Conservation (phyloP, 108 stramenopile species). For the Schizochytrium sp. region DNA sequence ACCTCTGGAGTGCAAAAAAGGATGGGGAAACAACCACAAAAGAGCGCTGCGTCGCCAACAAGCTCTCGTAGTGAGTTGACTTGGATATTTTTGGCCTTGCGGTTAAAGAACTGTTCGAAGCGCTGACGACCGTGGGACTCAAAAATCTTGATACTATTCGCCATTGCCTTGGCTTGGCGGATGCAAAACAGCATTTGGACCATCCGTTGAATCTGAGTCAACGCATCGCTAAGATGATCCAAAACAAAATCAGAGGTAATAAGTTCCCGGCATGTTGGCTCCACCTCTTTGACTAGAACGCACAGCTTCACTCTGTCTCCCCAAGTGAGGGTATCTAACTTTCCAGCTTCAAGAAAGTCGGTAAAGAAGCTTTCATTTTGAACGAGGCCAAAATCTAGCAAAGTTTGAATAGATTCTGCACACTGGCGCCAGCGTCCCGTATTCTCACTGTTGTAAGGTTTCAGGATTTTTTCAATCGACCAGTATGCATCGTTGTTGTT, state of each 20-base stretch:
- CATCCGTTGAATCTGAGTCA: not conserved
- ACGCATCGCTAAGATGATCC: slow-evolving; percentile 26
- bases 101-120: slow-evolving; percentile 55
- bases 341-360: not conserved
- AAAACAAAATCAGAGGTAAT: slow-evolving; percentile 41
- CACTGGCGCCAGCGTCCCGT: not conserved
- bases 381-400: slow-evolving; percentile 35
- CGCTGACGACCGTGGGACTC: slow-evolving; percentile 19
- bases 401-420: not conserved
- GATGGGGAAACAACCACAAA: slow-evolving; percentile 29
- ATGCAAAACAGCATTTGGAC: slow-evolving; percentile 47
- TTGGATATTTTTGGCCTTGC: slow-evolving; percentile 17
- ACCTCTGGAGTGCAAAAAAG: slow-evolving; percentile 45
- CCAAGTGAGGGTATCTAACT: not conserved
- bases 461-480: not conserved
- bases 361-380: slow-evolving; percentile 23
- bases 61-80: slow-evolving; percentile 53
- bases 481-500: not conserved
- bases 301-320: slow-evolving; percentile 35
- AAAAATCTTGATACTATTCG: not conserved
- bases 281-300: slow-evolving; percentile 15
- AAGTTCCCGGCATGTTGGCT: slow-evolving; percentile 8
- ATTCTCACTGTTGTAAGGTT: not conserved
- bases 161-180: not conserved
- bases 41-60: slow-evolving; percentile 12